These are phyloP conservation scores for Tulasnella sp. DNA, from an alignment of 768 basidiomycete genomes.

Conservation along the genomic window DNA sequence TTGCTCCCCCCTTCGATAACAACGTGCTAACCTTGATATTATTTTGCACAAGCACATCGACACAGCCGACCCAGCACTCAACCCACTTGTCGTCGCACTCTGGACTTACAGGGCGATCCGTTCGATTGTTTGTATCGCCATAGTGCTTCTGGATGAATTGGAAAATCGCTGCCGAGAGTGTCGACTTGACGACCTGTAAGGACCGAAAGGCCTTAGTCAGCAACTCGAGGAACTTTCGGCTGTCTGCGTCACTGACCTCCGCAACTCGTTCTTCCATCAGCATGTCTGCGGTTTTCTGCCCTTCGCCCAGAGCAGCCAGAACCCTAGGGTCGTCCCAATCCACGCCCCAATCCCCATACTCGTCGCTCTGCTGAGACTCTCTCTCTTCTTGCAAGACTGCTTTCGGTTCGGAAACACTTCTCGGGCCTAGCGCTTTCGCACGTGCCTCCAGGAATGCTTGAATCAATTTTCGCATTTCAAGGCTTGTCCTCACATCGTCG, in stretches of 20 bases:
- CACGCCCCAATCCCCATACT: slow-evolving; percentile 48
- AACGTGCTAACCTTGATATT: slow-evolving; percentile 31
- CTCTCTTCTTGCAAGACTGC: slow-evolving; percentile 19
- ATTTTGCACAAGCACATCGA: slow-evolving; percentile 47
- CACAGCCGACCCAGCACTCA: slow-evolving; percentile 65
- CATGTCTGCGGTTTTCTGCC: slow-evolving; percentile 18
- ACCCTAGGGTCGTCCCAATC: slow-evolving; percentile 53
- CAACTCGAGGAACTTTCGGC: background rate
- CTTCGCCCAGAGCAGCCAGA: slow-evolving; percentile 38
- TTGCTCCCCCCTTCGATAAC: background rate
- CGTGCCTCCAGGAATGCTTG: slow-evolving; percentile 53
- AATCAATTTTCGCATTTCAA: slow-evolving; percentile 47
- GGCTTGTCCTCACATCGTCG: slow-evolving; percentile 38
- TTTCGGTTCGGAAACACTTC: slow-evolving; percentile 34
- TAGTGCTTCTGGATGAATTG: slow-evolving; percentile 42
- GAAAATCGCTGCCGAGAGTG: slow-evolving; percentile 44
- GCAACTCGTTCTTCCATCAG: slow-evolving; percentile 39
- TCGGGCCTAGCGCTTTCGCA: slow-evolving; percentile 23
- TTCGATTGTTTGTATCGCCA: slow-evolving; percentile 23
- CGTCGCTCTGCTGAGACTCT: slow-evolving; percentile 53
- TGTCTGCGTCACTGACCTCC: slow-evolving; percentile 32
- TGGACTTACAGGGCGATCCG: background rate
- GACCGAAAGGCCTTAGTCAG: slow-evolving; percentile 6
- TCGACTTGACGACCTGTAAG: slow-evolving; percentile 37
- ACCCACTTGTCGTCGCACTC: slow-evolving; percentile 39